Conservation (phyloP, 2,329 filamentous ascomycete species). For the Dendrostoma leiphaemia region DNA sequence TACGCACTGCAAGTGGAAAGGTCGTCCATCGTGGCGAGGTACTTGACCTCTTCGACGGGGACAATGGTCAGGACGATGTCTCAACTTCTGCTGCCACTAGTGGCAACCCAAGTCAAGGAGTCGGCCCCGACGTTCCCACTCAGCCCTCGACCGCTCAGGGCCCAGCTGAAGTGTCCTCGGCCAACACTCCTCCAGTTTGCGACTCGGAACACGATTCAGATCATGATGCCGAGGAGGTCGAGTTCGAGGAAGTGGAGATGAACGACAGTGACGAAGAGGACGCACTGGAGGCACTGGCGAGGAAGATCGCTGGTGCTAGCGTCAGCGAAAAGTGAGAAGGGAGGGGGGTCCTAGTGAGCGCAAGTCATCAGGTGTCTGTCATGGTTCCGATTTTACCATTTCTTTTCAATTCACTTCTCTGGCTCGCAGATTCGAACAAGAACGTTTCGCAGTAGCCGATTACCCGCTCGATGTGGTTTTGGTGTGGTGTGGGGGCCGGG, state of each 20-base stretch:
- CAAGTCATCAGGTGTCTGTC: not conserved
- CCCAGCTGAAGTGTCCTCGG: too few species aligned
- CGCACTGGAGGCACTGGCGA: slow-evolving; percentile 6
- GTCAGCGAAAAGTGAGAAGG: not conserved
- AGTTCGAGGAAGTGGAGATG: slow-evolving; percentile 57
- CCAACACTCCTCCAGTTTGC: slow-evolving; percentile 30
- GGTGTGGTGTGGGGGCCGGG: not conserved
- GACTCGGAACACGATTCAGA: not conserved
- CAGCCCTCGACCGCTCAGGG: too few species aligned
- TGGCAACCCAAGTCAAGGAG: too few species aligned
- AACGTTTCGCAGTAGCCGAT: too few species aligned
- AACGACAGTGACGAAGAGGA: slow-evolving; percentile 50
- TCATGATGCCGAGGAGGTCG: slow-evolving; percentile 49
- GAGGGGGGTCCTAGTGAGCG: not conserved
- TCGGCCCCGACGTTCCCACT: too few species aligned
- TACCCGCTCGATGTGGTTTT: too few species aligned
- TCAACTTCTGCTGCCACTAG: too few species aligned
- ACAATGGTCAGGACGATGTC: too few species aligned
- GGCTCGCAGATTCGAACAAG: too few species aligned
- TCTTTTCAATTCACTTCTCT: too few species aligned
- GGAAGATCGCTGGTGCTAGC: not conserved
- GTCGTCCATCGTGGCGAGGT: slow-evolving; percentile 32
- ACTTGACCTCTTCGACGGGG: slow-evolving; percentile 30
- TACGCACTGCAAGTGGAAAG: slow-evolving; percentile 26
- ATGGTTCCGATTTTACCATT: too few species aligned